Conservation (phyloP, 1,284 basidiomycete species). For the Melampsora occidentalis region DNA sequence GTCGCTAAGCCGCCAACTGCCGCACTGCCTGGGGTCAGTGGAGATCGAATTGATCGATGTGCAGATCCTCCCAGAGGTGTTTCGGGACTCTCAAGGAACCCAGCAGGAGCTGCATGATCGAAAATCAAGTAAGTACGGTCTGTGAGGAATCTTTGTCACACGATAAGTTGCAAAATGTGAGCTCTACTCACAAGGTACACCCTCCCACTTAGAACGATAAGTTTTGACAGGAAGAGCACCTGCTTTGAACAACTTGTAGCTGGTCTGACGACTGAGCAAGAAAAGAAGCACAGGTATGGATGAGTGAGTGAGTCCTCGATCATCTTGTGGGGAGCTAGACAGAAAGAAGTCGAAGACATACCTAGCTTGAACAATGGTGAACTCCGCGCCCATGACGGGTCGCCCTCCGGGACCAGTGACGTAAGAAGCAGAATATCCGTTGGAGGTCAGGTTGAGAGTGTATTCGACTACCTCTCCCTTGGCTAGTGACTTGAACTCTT, state of each 20-base stretch:
- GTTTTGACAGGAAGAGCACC: conserved; percentile 43
- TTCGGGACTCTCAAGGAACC: conserved; percentile 13
- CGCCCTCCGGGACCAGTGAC: conserved; percentile 38
- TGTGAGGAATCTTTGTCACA: neutral
- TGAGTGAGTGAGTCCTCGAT: neutral
- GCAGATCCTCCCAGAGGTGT: neutral
- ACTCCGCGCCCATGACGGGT: conserved; percentile 42
- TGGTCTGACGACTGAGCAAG: conserved; percentile 39
- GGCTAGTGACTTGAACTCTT: conserved; percentile 43
- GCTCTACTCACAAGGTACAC: conserved; percentile 22
- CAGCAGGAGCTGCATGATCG: neutral
- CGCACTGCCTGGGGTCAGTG: neutral
- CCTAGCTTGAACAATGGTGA: conserved; percentile 43
- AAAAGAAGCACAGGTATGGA: neutral
- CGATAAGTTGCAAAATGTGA: neutral
- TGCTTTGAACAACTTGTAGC: conserved; percentile 44
- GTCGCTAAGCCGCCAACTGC: neutral
- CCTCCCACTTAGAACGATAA: conserved; percentile 42
- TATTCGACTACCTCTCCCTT: conserved; percentile 16
- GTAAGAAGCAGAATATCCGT: conserved; percentile 41
- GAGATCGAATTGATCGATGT: neutral
- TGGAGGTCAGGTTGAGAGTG: conserved; percentile 41
- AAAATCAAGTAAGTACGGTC: neutral
- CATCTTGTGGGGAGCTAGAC: neutral
- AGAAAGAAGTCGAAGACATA: neutral